These are phyloP conservation scores for Psilocybe cubensis DNA, from an alignment of 768 basidiomycete genomes.

Conservation along the genomic window DNA sequence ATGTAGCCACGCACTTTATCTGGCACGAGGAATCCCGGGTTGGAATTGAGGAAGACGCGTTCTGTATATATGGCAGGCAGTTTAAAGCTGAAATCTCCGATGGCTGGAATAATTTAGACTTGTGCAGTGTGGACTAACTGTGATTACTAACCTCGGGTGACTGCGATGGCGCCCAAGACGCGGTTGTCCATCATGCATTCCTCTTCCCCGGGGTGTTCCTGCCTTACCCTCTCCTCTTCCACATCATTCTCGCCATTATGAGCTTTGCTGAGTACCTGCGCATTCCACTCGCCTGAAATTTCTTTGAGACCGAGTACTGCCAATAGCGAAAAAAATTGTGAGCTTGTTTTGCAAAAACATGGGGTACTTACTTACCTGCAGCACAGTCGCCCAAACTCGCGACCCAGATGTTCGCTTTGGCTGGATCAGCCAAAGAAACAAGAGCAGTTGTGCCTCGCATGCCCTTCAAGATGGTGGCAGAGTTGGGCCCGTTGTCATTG, in stretches of 20 bases:
- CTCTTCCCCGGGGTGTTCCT: constrained; percentile 50
- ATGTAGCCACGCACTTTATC: constrained; percentile 43
- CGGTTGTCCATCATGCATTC: constrained; percentile 47
- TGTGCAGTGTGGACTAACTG: neutral
- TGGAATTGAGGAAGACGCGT: constrained; percentile 46
- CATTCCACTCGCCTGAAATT: constrained; percentile 37
- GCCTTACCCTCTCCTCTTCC: constrained; percentile 43
- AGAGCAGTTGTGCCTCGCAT: constrained; percentile 58
- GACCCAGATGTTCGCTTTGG: constrained; percentile 50
- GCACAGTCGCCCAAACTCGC: constrained; percentile 61
- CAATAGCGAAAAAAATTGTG: neutral
- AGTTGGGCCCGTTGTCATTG: constrained; percentile 38
- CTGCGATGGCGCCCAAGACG: constrained; percentile 58
- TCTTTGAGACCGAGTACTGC: constrained; percentile 46
- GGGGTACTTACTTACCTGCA: constrained; percentile 41
- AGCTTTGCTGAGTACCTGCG: constrained; percentile 44
- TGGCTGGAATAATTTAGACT: constrained; percentile 34
- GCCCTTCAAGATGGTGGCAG: constrained; percentile 42
- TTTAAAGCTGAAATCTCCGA: constrained; percentile 61
- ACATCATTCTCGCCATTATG: constrained; percentile 51
- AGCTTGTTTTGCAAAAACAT: neutral
- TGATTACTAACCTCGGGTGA: constrained; percentile 49
- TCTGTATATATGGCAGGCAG: constrained; percentile 50
- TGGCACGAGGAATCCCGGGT: constrained; percentile 39
- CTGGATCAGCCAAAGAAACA: constrained; percentile 48